Evolutionary conservation across 2,329 filamentous ascomycete genomes (phyloP).

Genomic region (Nannizziopsis arthrosporioides): DNA sequence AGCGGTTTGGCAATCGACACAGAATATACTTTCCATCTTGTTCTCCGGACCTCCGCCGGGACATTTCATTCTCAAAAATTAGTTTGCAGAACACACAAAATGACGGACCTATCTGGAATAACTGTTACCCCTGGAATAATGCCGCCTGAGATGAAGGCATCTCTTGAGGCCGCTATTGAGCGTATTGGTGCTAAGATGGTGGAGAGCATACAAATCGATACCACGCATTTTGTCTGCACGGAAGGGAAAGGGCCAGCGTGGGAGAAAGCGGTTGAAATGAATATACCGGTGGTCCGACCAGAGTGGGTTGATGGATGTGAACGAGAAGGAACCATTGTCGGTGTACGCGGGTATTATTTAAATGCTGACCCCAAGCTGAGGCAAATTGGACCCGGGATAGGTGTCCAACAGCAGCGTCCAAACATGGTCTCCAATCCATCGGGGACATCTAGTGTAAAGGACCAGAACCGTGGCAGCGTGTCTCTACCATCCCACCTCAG

Average conservation of each 20-base stretch:
- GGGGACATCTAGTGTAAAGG: not conserved
- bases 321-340: slow-evolving; percentile 78
- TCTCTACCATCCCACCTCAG: slow-evolving; percentile 11
- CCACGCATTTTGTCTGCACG: slow-evolving; percentile 94
- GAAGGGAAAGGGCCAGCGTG: slow-evolving; percentile 80
- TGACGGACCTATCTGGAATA: slow-evolving; percentile 93
- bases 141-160: slow-evolving; percentile 59
- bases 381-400: slow-evolving; percentile 33
- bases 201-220: slow-evolving; percentile 86
- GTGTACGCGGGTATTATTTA: slow-evolving; percentile 90
- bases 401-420: slow-evolving; percentile 14
- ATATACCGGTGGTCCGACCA: slow-evolving; percentile 89
- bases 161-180: slow-evolving; percentile 62
- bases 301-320: slow-evolving; percentile 99
- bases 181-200: slow-evolving; percentile 86
- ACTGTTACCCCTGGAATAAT: slow-evolving; percentile 86
- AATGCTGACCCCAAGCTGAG: slow-evolving; percentile 63
- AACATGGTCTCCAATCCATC: slow-evolving; percentile 10
- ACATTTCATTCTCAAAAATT: slow-evolving; percentile 76
- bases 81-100: slow-evolving; percentile 85
- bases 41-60: slow-evolving; percentile 80
- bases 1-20: slow-evolving; percentile 91
- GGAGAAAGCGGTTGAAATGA: slow-evolving; percentile 97
- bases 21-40: slow-evolving; percentile 88
- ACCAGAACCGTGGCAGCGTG: slow-evolving; percentile 5